Evolutionary conservation across 257 asterid species (phyloP).

Genomic region (Knoxia roxburghii): DNA sequence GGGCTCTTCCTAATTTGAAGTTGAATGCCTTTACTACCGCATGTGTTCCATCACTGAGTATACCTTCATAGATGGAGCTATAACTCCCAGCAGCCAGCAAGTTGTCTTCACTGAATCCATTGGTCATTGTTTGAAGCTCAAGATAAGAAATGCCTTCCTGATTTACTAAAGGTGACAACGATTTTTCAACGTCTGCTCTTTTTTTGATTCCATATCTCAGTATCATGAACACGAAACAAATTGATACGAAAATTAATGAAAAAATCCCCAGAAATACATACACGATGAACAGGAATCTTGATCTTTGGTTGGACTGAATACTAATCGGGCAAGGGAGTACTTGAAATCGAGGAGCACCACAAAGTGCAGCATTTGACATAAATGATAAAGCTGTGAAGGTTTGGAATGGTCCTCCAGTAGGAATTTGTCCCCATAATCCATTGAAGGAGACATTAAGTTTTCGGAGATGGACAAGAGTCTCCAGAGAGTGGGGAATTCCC

Average conservation of each 20-base stretch:
- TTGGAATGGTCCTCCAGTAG: constrained; percentile 7
- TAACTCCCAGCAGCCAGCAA: constrained; percentile 13
- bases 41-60: constrained; percentile 5
- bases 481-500: constrained; percentile 3
- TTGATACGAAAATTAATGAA: background rate
- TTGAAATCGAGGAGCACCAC: constrained; percentile 6
- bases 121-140: constrained; percentile 11
- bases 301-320: background rate
- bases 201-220: background rate
- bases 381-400: constrained; percentile 12
- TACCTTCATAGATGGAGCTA: constrained; percentile 14
- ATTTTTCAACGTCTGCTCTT: background rate
- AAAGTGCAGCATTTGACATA: constrained; percentile 5
- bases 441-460: constrained; percentile 6
- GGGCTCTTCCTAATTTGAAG: constrained; percentile 1
- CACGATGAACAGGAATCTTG: background rate
- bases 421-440: constrained; percentile 9
- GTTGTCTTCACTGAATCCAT: constrained; percentile 12
- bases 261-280: background rate
- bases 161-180: background rate
- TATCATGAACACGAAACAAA: background rate
- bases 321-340: constrained; percentile 6
- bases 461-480: background rate
- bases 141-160: constrained; percentile 5
- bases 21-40: constrained; percentile 14